Evolutionary conservation across 306 rosid species (phyloP).

Genomic region (Pterocarpus macrocarpus): DNA sequence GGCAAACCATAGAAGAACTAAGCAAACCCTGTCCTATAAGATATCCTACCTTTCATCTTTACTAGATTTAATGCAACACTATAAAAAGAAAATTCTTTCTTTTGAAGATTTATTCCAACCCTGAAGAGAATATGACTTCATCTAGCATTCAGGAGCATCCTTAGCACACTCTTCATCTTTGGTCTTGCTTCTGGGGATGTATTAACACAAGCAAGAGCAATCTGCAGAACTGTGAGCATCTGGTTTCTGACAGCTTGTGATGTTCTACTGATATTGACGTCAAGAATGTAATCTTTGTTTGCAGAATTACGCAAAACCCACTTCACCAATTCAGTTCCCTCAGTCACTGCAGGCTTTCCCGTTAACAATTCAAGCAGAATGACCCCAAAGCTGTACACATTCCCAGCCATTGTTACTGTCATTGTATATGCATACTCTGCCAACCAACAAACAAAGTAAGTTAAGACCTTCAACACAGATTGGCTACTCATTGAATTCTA

Average conservation of each 20-base stretch:
- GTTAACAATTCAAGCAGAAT: conserved; percentile 83
- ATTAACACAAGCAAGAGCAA: conserved; percentile 77
- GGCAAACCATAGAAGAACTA: conserved; percentile 18
- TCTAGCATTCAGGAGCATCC: conserved; percentile 83
- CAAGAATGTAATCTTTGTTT: conserved; percentile 72
- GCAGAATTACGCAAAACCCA: conserved; percentile 63
- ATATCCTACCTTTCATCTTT: conserved; percentile 35
- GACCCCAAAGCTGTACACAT: conserved; percentile 89
- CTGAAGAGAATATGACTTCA: conserved; percentile 38
- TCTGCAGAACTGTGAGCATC: conserved; percentile 76
- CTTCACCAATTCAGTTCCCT: conserved; percentile 85
- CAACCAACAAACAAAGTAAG: conserved; percentile 38
- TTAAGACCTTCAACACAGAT: conserved; percentile 25
- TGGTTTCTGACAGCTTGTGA: conserved; percentile 71
- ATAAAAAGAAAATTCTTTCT: not conserved
- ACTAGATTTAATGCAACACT: conserved; percentile 9
- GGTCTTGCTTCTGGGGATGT: conserved; percentile 81
- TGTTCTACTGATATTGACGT: conserved; percentile 65
- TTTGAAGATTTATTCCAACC: not conserved
- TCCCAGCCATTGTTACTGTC: conserved; percentile 81
- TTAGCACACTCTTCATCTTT: conserved; percentile 81
- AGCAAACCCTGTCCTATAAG: conserved; percentile 23
- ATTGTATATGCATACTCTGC: conserved; percentile 95
- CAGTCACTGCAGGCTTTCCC: conserved; percentile 82
- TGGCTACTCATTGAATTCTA: conserved; percentile 6